phyloP scores from a whole-genome alignment of 441 rosid genomes.

The Adansonia gregorii region DNA sequence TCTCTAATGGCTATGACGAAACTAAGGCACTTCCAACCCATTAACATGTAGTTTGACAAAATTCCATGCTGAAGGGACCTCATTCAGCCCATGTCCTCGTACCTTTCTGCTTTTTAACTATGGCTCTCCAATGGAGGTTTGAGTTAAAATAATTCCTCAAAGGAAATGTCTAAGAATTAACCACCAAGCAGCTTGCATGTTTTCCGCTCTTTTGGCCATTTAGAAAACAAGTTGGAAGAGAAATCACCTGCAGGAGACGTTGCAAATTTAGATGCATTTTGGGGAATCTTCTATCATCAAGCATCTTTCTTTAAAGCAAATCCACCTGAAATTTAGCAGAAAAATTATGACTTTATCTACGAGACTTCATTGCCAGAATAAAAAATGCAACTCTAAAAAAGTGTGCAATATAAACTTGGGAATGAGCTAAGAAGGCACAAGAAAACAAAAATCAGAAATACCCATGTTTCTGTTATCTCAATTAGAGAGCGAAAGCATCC shows the following conservation, averaged over 20 bases:
- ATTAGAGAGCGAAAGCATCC: neutral
- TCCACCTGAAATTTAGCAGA: slow-evolving; percentile 59
- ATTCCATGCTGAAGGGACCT: neutral
- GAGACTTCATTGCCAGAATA: neutral
- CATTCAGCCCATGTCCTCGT: neutral
- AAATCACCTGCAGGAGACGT: slow-evolving; percentile 79
- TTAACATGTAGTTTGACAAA: too few species aligned
- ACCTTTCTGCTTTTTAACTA: neutral
- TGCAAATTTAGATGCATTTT: slow-evolving; percentile 94
- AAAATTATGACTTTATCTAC: neutral
- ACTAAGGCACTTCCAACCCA: too few species aligned
- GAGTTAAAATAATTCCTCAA: too few species aligned
- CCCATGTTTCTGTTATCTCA: neutral
- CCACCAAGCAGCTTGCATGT: slow-evolving; percentile 9
- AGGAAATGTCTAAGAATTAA: too few species aligned
- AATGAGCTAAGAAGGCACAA: neutral
- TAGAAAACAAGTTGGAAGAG: slow-evolving; percentile 8
- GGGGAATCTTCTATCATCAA: slow-evolving; percentile 91
- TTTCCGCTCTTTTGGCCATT: slow-evolving; percentile 3
- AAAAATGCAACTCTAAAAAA: neutral
- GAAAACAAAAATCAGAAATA: neutral
- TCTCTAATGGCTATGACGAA: neutral
- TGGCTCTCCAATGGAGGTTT: too few species aligned
- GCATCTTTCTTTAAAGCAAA: slow-evolving; percentile 88
- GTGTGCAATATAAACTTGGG: neutral